Evolutionary conservation across 495 filamentous ascomycete genomes (phyloP).

Genomic region (Neurospora sp.): DNA sequence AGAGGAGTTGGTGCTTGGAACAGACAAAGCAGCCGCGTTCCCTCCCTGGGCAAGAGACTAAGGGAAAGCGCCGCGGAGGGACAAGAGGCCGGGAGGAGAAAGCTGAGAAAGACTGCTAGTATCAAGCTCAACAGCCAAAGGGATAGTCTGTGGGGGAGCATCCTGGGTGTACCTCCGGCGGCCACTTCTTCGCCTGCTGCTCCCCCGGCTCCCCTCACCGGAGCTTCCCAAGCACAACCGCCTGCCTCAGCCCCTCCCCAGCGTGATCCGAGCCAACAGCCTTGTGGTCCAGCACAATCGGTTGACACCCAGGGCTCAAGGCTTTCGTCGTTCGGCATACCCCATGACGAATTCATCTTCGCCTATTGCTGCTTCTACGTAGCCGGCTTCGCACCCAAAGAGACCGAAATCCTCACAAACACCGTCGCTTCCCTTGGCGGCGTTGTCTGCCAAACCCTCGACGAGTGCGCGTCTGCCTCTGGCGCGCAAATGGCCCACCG

Average conservation of each 20-base stretch:
- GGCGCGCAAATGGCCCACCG: constrained; percentile 21
- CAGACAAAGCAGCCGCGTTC: constrained; percentile 32
- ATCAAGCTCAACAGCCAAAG: constrained; percentile 69
- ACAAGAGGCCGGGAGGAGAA: constrained; percentile 44
- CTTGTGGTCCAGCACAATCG: constrained; percentile 4
- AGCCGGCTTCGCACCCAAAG: constrained; percentile 46
- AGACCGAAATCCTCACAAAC: constrained; percentile 32
- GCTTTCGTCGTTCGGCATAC: constrained; percentile 20
- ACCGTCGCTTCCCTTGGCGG: constrained; percentile 38
- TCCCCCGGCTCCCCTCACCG: neutral
- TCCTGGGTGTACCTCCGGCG: constrained; percentile 41
- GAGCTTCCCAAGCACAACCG: neutral
- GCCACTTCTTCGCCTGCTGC: constrained; percentile 6
- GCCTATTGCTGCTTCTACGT: constrained; percentile 50
- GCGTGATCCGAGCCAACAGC: constrained; percentile 2
- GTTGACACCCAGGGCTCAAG: constrained; percentile 17
- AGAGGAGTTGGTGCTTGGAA: constrained; percentile 77
- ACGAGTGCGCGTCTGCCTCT: constrained; percentile 27
- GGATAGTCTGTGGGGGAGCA: constrained; percentile 78
- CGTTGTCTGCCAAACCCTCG: constrained; percentile 30
- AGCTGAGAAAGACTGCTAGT: constrained; percentile 72
- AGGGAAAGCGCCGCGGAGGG: constrained; percentile 18
- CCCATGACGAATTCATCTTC: constrained; percentile 32
- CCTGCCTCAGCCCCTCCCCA: constrained; percentile 2
- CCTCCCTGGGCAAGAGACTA: constrained; percentile 28